Evolutionary conservation across 2,329 filamentous ascomycete genomes (phyloP).

Genomic region (Aspergillus viridinutans): DNA sequence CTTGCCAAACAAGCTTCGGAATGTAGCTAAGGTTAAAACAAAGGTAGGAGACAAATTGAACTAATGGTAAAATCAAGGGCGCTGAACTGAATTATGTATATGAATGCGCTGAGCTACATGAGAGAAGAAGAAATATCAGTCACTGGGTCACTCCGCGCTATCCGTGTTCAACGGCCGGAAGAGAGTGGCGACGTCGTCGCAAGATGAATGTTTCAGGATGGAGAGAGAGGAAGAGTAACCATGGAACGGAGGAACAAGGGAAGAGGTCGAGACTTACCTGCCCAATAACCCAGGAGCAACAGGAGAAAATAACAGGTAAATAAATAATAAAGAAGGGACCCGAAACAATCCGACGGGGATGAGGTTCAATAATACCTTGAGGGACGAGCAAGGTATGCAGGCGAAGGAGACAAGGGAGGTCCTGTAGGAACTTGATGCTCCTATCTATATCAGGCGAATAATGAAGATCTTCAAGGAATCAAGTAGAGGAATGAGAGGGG

Average conservation of each 20-base stretch:
- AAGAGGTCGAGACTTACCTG: background rate
- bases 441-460: background rate
- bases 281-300: background rate
- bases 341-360: background rate
- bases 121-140: background rate
- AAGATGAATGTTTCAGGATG: background rate
- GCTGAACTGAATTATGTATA: background rate
- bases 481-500: background rate
- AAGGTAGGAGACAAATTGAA: background rate
- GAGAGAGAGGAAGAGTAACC: slow-evolving; percentile 1
- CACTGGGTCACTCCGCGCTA: background rate
- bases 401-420: background rate
- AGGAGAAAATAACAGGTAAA: background rate
- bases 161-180: slow-evolving; percentile 2
- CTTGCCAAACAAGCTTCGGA: slow-evolving; percentile 7
- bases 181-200: background rate
- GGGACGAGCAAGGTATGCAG: background rate
- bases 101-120: background rate
- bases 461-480: background rate
- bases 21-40: slow-evolving; percentile 7
- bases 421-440: background rate
- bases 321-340: background rate
- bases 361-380: background rate
- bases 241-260: slow-evolving; percentile 1
- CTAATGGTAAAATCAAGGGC: slow-evolving; percentile 1